Conservation (phyloP, 139 green algal genomes). For the Marvania coccoides region DNA sequence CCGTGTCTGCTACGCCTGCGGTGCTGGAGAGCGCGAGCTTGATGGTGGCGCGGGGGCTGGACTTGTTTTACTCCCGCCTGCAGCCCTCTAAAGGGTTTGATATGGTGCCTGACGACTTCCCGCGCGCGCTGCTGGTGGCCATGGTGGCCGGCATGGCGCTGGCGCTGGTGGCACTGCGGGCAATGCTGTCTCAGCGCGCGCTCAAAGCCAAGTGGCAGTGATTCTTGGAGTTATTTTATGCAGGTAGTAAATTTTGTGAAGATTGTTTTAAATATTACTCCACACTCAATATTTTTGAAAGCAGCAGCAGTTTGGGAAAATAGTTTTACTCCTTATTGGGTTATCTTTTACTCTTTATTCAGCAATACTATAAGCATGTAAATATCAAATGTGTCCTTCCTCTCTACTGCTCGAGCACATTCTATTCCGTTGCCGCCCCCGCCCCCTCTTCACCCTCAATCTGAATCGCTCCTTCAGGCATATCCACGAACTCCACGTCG, state of each 20-base stretch:
- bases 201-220: slow-evolving; percentile 66
- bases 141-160: slow-evolving; percentile 54
- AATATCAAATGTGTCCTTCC: background rate
- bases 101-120: slow-evolving; percentile 86
- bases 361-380: background rate
- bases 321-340: background rate
- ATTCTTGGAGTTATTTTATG: too few species aligned
- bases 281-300: background rate
- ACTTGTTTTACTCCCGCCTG: slow-evolving; percentile 80
- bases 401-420: too few species aligned
- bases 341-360: background rate
- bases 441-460: too few species aligned
- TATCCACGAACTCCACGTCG: too few species aligned
- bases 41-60: slow-evolving; percentile 57
- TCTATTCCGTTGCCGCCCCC: too few species aligned
- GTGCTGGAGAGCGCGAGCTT: slow-evolving; percentile 76
- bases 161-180: slow-evolving; percentile 35
- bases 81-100: slow-evolving; percentile 71
- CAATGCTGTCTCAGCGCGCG: slow-evolving; percentile 23
- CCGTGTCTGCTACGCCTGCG: slow-evolving; percentile 44
- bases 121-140: slow-evolving; percentile 74
- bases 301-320: background rate
- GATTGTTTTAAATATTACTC: too few species aligned
- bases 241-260: too few species aligned
- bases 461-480: too few species aligned